Evolutionary conservation across 441 rosid genomes (phyloP), one percentile per base, ranked within the genome.

Genomic region (Erysimum cheiri): DNA sequence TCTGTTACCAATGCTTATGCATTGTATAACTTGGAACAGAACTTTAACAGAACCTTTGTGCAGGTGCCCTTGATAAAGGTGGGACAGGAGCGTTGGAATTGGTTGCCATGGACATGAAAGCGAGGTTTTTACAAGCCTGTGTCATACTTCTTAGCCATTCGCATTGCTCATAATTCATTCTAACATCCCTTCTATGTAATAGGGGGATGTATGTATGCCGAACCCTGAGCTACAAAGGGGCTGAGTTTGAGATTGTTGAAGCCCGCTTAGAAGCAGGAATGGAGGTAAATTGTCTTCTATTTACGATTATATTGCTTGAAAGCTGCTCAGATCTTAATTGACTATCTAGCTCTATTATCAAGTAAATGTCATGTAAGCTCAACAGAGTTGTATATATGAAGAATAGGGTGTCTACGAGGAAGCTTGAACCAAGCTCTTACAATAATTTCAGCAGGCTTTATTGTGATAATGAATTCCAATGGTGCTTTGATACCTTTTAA

Each of bases 71-170:
- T 74, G 99, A 95, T 56, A 95, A 95, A 80, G 98, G 99, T 41
- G 99, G 99, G 48, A 98, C 91, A 64, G 99, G 99, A 56, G 98
- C 99, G 12, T 74, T 95, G 80, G 99, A 95, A 85, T 96, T 95
- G 81, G 98, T 95, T 81, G 99, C 99, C 57, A 95, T 95, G 99
- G 99, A 95, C 85, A 95, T 95, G 99, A 95, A 95, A 90, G 98
- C 98, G 52, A 92, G 99, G 99, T 94, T 64, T 64, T 75, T 64
- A 64, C 19, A 54, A 69, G 65, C 64, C 64, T 70, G 49, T 36
- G 65, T 44, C 62, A 68, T 54, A 35, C 43, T 36, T 44, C 9
- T 67, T 5, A 37, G 72, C 46, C 35, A 60, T 52, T 37, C 28
- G 4, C 59, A 24, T 73, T 64, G 29, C 64, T 48, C 55, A 54